These are phyloP conservation scores for Thermothelomyces thermophilus DNA, from an alignment of 2,329 filamentous ascomycete species.

Conservation along the genomic window DNA sequence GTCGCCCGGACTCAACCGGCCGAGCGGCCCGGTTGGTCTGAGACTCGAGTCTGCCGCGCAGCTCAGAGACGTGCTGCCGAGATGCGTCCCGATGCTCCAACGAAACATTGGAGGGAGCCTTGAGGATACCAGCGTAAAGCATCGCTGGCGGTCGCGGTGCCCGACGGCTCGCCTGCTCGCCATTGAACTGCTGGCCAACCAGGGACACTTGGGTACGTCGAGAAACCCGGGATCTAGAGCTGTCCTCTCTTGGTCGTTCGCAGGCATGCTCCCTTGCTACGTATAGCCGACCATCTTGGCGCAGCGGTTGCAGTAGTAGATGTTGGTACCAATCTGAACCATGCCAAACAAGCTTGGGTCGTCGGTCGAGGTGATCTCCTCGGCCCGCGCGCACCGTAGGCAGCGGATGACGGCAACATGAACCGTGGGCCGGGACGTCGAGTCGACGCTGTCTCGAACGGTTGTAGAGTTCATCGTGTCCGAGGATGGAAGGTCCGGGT, in stretches of 20 bases:
- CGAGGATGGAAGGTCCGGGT: conserved; percentile 35
- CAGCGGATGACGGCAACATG: conserved; percentile 56
- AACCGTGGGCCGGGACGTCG: conserved; percentile 38
- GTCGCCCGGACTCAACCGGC: neutral
- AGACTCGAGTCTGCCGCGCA: neutral
- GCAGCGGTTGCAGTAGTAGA: conserved; percentile 61
- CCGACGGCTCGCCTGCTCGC: no score
- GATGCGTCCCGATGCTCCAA: no score
- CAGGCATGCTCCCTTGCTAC: conserved; percentile 33
- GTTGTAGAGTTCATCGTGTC: conserved; percentile 28
- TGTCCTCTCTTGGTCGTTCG: conserved; percentile 1
- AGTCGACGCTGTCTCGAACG: conserved; percentile 43
- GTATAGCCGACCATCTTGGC: conserved; percentile 59
- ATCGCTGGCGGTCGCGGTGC: no score
- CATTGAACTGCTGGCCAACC: no score
- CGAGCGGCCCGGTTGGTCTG: neutral
- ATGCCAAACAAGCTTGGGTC: conserved; percentile 53
- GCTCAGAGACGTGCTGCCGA: neutral
- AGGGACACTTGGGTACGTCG: no score
- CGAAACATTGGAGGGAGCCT: no score
- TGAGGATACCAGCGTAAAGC: no score
- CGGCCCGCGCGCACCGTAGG: conserved; percentile 53
- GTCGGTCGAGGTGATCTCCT: conserved; percentile 56
- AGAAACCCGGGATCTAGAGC: neutral
- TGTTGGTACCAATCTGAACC: conserved; percentile 58